Conservation (phyloP, 139 green algal species). For the Chlamydomonas sp. region DNA sequence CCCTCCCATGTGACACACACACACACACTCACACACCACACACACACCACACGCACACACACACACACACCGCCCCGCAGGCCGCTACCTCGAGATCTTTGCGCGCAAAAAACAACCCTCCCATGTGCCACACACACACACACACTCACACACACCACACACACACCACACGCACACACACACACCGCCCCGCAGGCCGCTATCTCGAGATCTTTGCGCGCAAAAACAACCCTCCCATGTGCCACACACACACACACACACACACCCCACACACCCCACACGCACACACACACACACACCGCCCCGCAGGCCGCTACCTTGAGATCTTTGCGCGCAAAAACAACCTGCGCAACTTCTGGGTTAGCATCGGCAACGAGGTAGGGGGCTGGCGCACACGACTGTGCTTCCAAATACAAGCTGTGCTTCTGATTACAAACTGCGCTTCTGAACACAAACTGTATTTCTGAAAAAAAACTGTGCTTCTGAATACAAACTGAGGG, state of each 20-base stretch:
- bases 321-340: conserved; percentile 93
- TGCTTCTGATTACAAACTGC: no score
- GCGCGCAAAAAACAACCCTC: not conserved
- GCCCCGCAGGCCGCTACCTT: conserved; percentile 61
- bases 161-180: no score
- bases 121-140: not conserved
- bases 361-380: conserved; percentile 88
- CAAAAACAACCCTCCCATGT: conserved; percentile 94
- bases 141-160: not conserved
- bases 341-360: conserved; percentile 89
- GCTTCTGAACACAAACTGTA: no score
- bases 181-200: conserved; percentile 34
- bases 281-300: no score
- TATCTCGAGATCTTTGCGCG: conserved; percentile 91
- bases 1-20: no score
- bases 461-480: no score
- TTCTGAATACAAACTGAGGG: conserved; percentile 12
- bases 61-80: not conserved
- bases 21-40: no score
- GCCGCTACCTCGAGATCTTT: not conserved
- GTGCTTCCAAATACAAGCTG: no score
- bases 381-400: conserved; percentile 65
- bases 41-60: no score
- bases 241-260: no score
- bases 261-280: no score